Evolutionary conservation across 805 yeast genomes (phyloP), one percentile per base, ranked within the genome.

Genomic region (Saturnispora ahearnii): DNA sequence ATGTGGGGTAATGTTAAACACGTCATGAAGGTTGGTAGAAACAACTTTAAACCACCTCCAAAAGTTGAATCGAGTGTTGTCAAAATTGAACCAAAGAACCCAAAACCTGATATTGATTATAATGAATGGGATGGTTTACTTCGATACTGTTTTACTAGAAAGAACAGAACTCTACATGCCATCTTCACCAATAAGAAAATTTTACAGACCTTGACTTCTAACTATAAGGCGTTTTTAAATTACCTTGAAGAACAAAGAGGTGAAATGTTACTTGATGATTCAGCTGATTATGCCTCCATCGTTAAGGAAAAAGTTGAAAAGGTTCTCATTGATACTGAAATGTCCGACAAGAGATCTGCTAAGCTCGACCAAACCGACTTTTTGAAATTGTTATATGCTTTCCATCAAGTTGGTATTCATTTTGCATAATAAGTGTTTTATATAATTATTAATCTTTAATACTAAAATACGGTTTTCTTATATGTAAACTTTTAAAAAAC

Each of bases 1-100:
- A 91, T 93, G 98, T 93, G 98, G 97, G 96, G 97, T n/a, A 87
- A 87, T 56, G 97, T 93, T 13, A 89, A 95, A 7, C 99, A 93
- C 65, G 87, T 93, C 48, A 93, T 93, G 99, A 93, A 93, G 68
- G 99, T 93, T 30, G 98, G 98, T 24, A 85, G 82, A 63, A 93
- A 93, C 64, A 93, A 93, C 63, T 93, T 93, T 73, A 77, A 96
- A 59, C 99, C 99, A 24, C 99, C 99, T 10, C 99, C 99, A 51
- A 90, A 93, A 66, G 99, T 93, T 51, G 99, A 93, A 66, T 89
- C 97, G 0, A 84, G 95, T 33, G 99, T 93, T 44, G 98, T 93
- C 18, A 78, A 96, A 61, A 80, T 93, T 34, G 98, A 91, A 67
- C 82, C 93, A 51, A 93, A 93, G 66, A 74, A 68, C 50, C 99